phyloP scores from a whole-genome alignment of 805 yeast genomes.

The Saccharomycopsis javanensis region DNA sequence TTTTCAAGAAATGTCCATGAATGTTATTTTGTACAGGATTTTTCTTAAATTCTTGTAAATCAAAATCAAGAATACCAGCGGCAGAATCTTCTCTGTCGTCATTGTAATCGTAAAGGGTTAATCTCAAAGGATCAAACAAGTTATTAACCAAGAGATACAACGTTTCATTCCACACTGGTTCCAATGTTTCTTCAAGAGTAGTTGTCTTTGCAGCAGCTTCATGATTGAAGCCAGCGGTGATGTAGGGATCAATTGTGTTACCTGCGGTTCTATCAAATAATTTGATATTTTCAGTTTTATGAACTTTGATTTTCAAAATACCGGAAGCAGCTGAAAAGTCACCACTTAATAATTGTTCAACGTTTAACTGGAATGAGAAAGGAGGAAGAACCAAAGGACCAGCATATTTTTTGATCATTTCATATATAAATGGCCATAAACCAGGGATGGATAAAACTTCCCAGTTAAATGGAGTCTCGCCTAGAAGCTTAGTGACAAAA shows the following conservation, averaged over 20 bases:
- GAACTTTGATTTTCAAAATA: conserved; percentile 60
- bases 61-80: conserved; percentile 69
- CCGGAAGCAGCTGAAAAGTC: conserved; percentile 78
- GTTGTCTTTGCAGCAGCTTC: conserved; percentile 57
- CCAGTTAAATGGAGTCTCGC: conserved; percentile 78
- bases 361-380: conserved; percentile 83
- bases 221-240: conserved; percentile 54
- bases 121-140: conserved; percentile 71
- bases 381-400: conserved; percentile 89
- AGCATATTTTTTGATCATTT: conserved; percentile 73
- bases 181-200: conserved; percentile 51
- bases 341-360: conserved; percentile 85
- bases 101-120: conserved; percentile 68
- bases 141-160: conserved; percentile 59
- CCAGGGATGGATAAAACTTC: conserved; percentile 88
- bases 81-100: conserved; percentile 69
- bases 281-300: conserved; percentile 56
- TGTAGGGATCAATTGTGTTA: conserved; percentile 84
- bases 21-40: conserved; percentile 41
- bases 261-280: conserved; percentile 58
- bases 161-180: conserved; percentile 80
- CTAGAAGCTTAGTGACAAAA: conserved; percentile 61
- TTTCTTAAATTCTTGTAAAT: conserved; percentile 54
- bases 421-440: conserved; percentile 67
- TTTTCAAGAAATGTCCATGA: conserved; percentile 55